Percentiles rank a stretch among this genome's conserved stretches.
Conservation (phyloP, 768 basidiomycete species). For the Calvatia gigantea region DNA sequence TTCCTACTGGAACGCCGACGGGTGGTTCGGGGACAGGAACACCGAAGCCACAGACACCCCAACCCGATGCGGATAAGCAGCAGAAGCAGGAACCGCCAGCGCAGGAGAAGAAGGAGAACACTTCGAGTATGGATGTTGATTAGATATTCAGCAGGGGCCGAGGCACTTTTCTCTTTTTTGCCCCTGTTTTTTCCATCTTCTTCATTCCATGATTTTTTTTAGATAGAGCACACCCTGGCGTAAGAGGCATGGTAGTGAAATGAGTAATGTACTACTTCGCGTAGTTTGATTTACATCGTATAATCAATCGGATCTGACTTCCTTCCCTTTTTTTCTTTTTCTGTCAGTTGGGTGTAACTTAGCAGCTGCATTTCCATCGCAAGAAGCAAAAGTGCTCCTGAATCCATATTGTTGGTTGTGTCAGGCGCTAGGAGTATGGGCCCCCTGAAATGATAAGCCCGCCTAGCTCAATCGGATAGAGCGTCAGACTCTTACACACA, state of each 20-base stretch:
- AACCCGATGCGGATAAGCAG: constrained; percentile 15
- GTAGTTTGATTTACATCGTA: not conserved
- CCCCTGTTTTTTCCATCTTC: not conserved
- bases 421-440: too few species aligned
- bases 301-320: not conserved
- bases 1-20: constrained; percentile 26
- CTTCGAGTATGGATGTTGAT: constrained; percentile 85
- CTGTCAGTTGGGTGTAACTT: not conserved
- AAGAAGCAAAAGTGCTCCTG: too few species aligned
- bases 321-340: not conserved
- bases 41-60: constrained; percentile 61
- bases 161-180: not conserved
- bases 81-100: constrained; percentile 23
- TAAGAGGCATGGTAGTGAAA: not conserved
- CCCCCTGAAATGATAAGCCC: too few species aligned
- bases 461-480: constrained; percentile 68
- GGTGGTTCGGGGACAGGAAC: constrained; percentile 39
- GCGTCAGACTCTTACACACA: constrained; percentile 45
- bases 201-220: not conserved
- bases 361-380: too few species aligned
- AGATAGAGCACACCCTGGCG: not conserved
- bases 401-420: too few species aligned
- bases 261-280: not conserved
- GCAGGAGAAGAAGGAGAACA: constrained; percentile 29
- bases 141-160: constrained; percentile 29